Base-by-base conservation (phyloP, 768 basidiomycete species). In the Tylopilus felleus region DNA sequence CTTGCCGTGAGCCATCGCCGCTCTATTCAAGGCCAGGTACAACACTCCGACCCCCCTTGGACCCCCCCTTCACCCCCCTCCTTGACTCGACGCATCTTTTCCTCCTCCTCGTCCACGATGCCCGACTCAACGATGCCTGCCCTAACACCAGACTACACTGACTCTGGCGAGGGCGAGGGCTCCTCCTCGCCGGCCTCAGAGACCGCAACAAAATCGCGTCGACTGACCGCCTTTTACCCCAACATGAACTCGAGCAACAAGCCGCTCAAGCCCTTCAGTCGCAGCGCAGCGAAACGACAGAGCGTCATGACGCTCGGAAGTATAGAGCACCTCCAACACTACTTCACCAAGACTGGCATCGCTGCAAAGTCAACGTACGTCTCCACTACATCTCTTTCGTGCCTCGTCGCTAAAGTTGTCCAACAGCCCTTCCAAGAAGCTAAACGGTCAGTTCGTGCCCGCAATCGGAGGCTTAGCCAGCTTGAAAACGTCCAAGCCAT, bases 281-380 rank as follows among this genome's bases (percentile, higher is more conserved):
- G 88, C 58, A 92, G 89, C 56, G 95, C 95, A 0, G 91, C 92
- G 5, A 96, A 94, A 73, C 83, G 95, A 40, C 90, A 93, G 70
- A 93, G 90, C 62, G 94, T 98, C 19, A 88, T 95, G 84, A 84
- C 92, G 0, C 73, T 98, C 17, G 94, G 94, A n/a, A 93, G 91
- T 67, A 98, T 98, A 61, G 90, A 96, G 67, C 91, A 97, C 68
- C 80, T 98, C 39, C 95, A 98, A 71, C 87, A 94, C 64, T 95
- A 94, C 67, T 98, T 95, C 64, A 91, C 90, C 8, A 93, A 93
- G 79, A 84, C 89, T 0, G 91, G 91, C 2, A 79, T 93, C 51
- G 79, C 78, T 23, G 77, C 86, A 31, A 83, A 85, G 74, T 79
- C 79, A 71, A 81, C 82, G 92, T 88, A 73, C 74, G 86, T 62